Conservation (phyloP, 1,284 basidiomycete species). For the Mycosarcoma mackinlayi region DNA sequence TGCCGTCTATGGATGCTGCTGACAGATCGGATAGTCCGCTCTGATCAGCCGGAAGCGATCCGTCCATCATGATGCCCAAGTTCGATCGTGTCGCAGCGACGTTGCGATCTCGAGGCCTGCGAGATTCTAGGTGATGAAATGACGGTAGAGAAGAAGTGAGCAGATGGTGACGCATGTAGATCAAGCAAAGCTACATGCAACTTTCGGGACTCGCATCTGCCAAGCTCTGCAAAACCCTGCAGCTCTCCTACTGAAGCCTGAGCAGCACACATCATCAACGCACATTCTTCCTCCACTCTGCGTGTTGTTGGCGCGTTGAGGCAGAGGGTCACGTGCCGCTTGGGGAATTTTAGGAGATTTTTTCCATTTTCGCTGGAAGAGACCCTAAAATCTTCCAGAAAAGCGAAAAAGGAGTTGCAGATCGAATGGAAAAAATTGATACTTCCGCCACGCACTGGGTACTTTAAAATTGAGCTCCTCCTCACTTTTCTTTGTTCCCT, state of each 20-base stretch:
- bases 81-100: not conserved
- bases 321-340: constrained; percentile 20
- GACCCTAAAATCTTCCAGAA: not conserved
- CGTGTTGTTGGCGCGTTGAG: constrained; percentile 25
- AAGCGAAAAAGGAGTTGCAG: constrained; percentile 1
- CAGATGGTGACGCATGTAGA: not conserved
- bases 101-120: too few species aligned
- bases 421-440: constrained; percentile 7
- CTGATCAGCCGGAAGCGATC: constrained; percentile 28
- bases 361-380: not conserved
- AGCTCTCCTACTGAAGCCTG: constrained; percentile 2
- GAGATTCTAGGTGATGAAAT: not conserved
- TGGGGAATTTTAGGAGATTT: too few species aligned
- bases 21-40: constrained; percentile 41
- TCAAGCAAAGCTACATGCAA: not conserved
- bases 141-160: constrained; percentile 2
- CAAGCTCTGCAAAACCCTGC: constrained; percentile 27
- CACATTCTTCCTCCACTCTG: not conserved
- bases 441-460: constrained; percentile 1
- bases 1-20: constrained; percentile 18
- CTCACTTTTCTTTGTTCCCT: not conserved
- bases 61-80: constrained; percentile 11
- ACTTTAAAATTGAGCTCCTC: not conserved
- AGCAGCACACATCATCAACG: not conserved
- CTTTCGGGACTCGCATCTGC: constrained; percentile 1